phyloP scores from a whole-genome alignment of 192 early-diverging fungal genomes.

The Phycomyces blakesleeanus region DNA sequence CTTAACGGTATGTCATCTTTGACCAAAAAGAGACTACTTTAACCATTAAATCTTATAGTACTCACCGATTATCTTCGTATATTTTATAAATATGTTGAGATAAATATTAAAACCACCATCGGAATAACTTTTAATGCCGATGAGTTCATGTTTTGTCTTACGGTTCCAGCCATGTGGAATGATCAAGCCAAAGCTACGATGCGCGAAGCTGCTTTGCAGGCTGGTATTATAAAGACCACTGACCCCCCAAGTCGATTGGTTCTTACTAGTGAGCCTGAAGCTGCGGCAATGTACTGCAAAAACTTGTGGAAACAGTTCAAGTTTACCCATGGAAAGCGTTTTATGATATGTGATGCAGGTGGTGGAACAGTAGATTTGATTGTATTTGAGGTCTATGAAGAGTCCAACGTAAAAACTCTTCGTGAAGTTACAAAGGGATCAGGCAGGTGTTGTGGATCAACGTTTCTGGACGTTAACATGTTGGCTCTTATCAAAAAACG shows the following conservation, averaged over 20 bases:
- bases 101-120: too few species aligned
- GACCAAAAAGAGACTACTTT: too few species aligned
- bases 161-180: constrained; percentile 53
- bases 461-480: constrained; percentile 42
- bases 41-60: background rate
- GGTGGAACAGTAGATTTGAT: constrained; percentile 52
- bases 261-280: constrained; percentile 40
- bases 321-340: constrained; percentile 36
- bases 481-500: constrained; percentile 29
- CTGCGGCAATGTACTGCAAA: constrained; percentile 42
- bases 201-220: constrained; percentile 36
- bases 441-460: constrained; percentile 40
- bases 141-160: constrained; percentile 28
- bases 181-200: constrained; percentile 39
- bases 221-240: constrained; percentile 26
- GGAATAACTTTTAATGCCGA: background rate
- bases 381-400: constrained; percentile 40
- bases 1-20: constrained; percentile 7
- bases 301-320: constrained; percentile 37
- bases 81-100: background rate
- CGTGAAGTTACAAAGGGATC: constrained; percentile 43
- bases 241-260: constrained; percentile 38
- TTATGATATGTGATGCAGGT: constrained; percentile 50
- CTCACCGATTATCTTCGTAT: background rate
- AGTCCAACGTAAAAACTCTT: constrained; percentile 27